Evolutionary conservation across 345 rosid genomes (phyloP), one percentile per base, ranked within the genome.

Genomic region (Adansonia digitata): DNA sequence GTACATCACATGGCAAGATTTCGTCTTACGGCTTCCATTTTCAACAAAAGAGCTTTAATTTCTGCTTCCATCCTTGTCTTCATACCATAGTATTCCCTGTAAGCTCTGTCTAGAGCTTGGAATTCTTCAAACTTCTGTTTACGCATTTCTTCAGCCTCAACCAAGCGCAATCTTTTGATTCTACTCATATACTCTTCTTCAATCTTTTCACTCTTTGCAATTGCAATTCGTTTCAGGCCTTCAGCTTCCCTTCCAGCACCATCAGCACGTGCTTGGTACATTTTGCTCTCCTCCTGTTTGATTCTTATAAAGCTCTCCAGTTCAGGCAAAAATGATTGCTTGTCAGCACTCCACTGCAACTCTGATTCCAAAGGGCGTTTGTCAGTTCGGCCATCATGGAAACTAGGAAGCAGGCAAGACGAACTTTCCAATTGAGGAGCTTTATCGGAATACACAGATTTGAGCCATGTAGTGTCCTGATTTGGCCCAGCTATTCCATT

Each of bases 241-340:
- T 94, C 98, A 0, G 97, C 92, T 42, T 91, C 96, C 81, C 88
- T 90, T 82, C 94, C 85, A 40, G 98, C 98, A 34, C 88, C 95
- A 77, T 94, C 97, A 9, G 98, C 94, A 51, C 90, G 91, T 4
- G 86, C 80, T 81, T 94, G 98, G 77, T 92, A 94, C 98, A 94
- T 94, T 73, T 84, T 85, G 10, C 94, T 97, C 81, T 94, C 98
- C 52, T 92, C 98, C 81, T 81, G 87, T 81, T 92, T 94, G 78
- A 94, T 89, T 80, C 88, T 88, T 78, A 91, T 84, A 9, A 94
- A 87, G 86, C 97, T 91, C 79, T 92, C 98, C 51, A 95, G 81
- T 77, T 95, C 99, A 40, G 92, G 98, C 18, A 93, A 87, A 72
- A 86, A 77, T n/a, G 91, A 91, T 72, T 86, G 91, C 74, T 90